A percentile compares a stretch with the other conserved stretches of the same genome.
phyloP scores from a whole-genome alignment of 2,329 filamentous ascomycete species.

The Pseudomassariella vexata region DNA sequence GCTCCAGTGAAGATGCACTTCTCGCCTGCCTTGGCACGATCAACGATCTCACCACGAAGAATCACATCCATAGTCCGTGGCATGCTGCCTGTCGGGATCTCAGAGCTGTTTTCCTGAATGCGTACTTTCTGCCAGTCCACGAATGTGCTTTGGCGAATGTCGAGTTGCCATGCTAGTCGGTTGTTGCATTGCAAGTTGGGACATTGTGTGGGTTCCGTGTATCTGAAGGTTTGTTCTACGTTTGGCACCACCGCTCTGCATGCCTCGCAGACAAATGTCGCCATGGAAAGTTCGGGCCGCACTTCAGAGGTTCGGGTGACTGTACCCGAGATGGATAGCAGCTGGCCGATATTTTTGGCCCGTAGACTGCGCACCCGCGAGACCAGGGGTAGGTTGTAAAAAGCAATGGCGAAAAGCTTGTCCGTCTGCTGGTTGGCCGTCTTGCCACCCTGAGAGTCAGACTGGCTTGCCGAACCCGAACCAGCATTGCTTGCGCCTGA shows the following conservation, averaged over 20 bases:
- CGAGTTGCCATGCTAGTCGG: slow-evolving; percentile 88
- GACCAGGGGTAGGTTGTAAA: slow-evolving; percentile 87
- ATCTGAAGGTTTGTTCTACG: slow-evolving; percentile 95
- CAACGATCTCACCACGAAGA: slow-evolving; percentile 92
- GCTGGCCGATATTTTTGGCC: slow-evolving; percentile 83
- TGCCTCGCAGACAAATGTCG: slow-evolving; percentile 85
- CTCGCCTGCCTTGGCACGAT: slow-evolving; percentile 93
- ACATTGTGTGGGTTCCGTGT: slow-evolving; percentile 94
- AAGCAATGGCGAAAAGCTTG: slow-evolving; percentile 87
- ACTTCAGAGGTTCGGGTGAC: slow-evolving; percentile 97
- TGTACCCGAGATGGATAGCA: slow-evolving; percentile 93
- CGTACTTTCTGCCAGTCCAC: slow-evolving; percentile 99
- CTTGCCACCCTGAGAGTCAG: slow-evolving; percentile 62
- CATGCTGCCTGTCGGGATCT: slow-evolving; percentile 98
- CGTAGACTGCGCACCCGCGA: slow-evolving; percentile 81
- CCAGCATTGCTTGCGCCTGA: slow-evolving; percentile 60
- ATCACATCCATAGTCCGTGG: slow-evolving; percentile 97
- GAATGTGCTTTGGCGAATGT: slow-evolving; percentile 94
- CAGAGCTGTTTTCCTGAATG: slow-evolving; percentile 95
- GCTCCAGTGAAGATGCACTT: slow-evolving; percentile 98
- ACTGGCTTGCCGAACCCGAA: slow-evolving; percentile 56
- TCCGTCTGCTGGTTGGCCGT: slow-evolving; percentile 93
- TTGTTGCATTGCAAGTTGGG: slow-evolving; percentile 85
- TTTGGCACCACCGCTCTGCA: slow-evolving; percentile 83
- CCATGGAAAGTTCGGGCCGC: slow-evolving; percentile 83